Evolutionary conservation across 805 yeast genomes (phyloP).

Genomic region (Candida maesae): DNA sequence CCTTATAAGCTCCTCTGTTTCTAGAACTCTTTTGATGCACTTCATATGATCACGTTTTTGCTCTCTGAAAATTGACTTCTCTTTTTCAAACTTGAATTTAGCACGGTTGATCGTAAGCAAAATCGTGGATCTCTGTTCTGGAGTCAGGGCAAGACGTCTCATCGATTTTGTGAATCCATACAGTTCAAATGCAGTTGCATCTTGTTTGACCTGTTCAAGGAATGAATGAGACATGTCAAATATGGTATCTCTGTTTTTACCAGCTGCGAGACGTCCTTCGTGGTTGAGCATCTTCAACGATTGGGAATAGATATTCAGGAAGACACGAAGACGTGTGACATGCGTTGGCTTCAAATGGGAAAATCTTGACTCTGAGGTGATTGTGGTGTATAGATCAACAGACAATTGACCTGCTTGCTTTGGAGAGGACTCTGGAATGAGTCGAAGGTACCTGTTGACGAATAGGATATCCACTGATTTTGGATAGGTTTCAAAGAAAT

Average conservation of each 20-base stretch:
- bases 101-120: constrained; percentile 13
- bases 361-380: constrained; percentile 6
- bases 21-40: constrained; percentile 11
- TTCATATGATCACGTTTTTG: constrained; percentile 5
- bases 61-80: constrained; percentile 5
- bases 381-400: constrained; percentile 15
- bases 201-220: constrained; percentile 3
- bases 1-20: constrained; percentile 12
- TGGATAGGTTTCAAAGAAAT: constrained; percentile 12
- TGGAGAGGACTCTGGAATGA: constrained; percentile 1
- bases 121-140: constrained; percentile 15
- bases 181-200: constrained; percentile 17
- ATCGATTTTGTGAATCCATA: constrained; percentile 23
- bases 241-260: constrained; percentile 16
- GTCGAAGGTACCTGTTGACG: constrained; percentile 18
- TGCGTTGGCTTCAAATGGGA: constrained; percentile 11
- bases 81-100: constrained; percentile 13
- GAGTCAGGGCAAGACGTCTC: constrained; percentile 22
- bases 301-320: constrained; percentile 21
- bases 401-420: constrained; percentile 15
- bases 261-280: constrained; percentile 20
- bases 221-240: constrained; percentile 19
- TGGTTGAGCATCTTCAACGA: constrained; percentile 20
- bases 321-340: constrained; percentile 23
- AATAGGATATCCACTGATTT: constrained; percentile 18